Conservation (phyloP, 108 stramenopile species). For the Skeletonema marinoi region DNA sequence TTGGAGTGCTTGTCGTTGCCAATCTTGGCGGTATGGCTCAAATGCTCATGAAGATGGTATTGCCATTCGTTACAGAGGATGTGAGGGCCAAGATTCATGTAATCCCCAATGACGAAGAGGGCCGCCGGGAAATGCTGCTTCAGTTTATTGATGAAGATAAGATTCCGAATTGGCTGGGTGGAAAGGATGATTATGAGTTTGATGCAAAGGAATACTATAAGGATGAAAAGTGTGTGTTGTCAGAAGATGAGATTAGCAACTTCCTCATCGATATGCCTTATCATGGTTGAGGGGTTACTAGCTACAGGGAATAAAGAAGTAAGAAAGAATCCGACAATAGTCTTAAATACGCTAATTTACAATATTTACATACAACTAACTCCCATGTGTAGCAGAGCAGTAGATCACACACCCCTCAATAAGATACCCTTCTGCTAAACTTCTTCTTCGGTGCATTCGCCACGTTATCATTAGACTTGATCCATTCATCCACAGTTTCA, state of each 20-base stretch:
- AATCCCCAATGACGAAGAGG: conserved; percentile 48
- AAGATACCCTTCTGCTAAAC: conserved; percentile 10
- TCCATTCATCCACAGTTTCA: conserved; percentile 38
- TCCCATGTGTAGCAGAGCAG: no score
- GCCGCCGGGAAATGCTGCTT: conserved; percentile 48
- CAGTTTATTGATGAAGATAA: conserved; percentile 58
- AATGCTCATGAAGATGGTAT: conserved; percentile 63
- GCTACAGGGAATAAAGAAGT: neutral
- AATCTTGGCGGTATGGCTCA: conserved; percentile 61
- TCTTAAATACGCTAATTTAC: no score
- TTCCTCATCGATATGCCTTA: conserved; percentile 67
- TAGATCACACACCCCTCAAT: neutral
- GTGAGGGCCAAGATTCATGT: conserved; percentile 73
- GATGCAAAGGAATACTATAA: conserved; percentile 56
- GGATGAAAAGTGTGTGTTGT: conserved; percentile 31
- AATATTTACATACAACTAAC: no score
- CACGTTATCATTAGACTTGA: conserved; percentile 30
- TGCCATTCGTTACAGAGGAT: conserved; percentile 68
- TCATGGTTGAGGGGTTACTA: conserved; percentile 27
- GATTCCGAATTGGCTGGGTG: conserved; percentile 70
- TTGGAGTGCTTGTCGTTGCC: conserved; percentile 61
- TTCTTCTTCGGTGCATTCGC: conserved; percentile 44
- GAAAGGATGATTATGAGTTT: conserved; percentile 61
- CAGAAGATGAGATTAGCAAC: conserved; percentile 49
- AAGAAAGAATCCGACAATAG: no score